Base-by-base conservation (phyloP, 345 rosid genomes). In the Clausena lansium region DNA sequence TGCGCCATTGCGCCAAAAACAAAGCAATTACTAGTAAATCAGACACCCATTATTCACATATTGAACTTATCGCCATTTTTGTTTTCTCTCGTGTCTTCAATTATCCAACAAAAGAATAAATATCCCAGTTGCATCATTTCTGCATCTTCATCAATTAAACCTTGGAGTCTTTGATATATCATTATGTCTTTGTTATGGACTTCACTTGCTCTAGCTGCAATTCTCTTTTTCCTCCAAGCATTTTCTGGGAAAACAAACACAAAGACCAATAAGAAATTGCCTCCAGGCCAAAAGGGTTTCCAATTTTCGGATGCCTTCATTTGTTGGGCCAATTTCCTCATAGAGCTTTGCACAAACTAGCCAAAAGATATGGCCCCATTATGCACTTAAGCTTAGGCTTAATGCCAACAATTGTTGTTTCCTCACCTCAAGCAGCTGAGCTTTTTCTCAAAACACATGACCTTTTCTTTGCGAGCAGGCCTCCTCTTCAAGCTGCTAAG, bases 271-370 rank as follows among this genome's bases (percentile, higher is more conserved):
- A 64, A 35, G 50, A 77, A 47, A 62, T 22, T 79, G 9, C 88
- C 90, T 58, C 88, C 88, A 1, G 86, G 9, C 87, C 89, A 7
- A 68, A 7, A 61, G 84, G 84, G 22, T 63, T 78, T 20, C 89
- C 87, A 0, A 59, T 84, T 14, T 63, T 84, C 4, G 87, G 87
- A 30, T 76, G 24, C 82, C 85, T 87, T 58, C 86, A 80, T 25
- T 33, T n/a, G n/a, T n/a, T n/a, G n/a, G n/a, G n/a, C n/a, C n/a
- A n/a, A n/a, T n/a, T n/a, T n/a, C n/a, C n/a, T n/a, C n/a, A n/a
- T n/a, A n/a, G n/a, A n/a, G n/a, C n/a, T n/a, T n/a, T 87, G 50
- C 82, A 78, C 20, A 9, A 54, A 28, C 69, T 85, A 2, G 71
- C 90, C 17, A 1, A 79, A 55, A 79, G 55, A 22, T 83, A 85